Evolutionary conservation across 1,284 basidiomycete genomes (phyloP).

Genomic region (Tremellales sp.): DNA sequence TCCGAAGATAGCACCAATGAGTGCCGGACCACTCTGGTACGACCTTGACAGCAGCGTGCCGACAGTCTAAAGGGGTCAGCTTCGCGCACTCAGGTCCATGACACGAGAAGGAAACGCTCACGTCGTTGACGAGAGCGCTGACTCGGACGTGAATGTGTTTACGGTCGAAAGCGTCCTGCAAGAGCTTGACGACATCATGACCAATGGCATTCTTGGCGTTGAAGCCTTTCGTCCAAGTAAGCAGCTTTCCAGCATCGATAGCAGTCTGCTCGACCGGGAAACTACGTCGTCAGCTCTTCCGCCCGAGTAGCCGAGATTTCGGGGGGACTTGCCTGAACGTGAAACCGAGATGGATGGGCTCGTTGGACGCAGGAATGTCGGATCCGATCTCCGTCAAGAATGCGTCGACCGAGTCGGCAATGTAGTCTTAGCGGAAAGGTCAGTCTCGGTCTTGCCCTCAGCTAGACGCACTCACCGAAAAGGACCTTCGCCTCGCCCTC

Average conservation of each 20-base stretch:
- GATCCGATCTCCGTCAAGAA: constrained; percentile 73
- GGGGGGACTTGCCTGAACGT: constrained; percentile 65
- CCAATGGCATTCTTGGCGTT: constrained; percentile 85
- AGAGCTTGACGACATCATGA: constrained; percentile 82
- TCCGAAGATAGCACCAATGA: constrained; percentile 87
- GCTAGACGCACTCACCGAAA: constrained; percentile 60
- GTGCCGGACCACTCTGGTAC: constrained; percentile 82
- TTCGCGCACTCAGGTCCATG: background rate
- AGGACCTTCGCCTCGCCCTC: constrained; percentile 76
- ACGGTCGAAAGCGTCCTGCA: constrained; percentile 89
- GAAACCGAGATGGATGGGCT: constrained; percentile 74
- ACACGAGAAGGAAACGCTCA: constrained; percentile 47
- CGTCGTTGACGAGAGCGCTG: constrained; percentile 93
- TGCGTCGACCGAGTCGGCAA: constrained; percentile 90
- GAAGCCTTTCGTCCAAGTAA: constrained; percentile 98
- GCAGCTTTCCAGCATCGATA: constrained; percentile 77
- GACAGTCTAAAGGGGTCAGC: constrained; percentile 63
- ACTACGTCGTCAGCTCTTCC: constrained; percentile 37
- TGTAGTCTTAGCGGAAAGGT: too few relatives aligned
- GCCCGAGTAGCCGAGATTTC: background rate
- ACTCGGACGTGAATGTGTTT: constrained; percentile 93
- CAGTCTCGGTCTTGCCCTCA: too few relatives aligned
- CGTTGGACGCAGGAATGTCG: constrained; percentile 43
- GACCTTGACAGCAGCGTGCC: constrained; percentile 89
- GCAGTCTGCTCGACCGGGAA: constrained; percentile 98